Percentiles rank a stretch among this genome's conserved stretches.
These are phyloP conservation scores for Fusarium bactridioides DNA, from an alignment of 2,329 filamentous ascomycete species.

Conservation along the genomic window DNA sequence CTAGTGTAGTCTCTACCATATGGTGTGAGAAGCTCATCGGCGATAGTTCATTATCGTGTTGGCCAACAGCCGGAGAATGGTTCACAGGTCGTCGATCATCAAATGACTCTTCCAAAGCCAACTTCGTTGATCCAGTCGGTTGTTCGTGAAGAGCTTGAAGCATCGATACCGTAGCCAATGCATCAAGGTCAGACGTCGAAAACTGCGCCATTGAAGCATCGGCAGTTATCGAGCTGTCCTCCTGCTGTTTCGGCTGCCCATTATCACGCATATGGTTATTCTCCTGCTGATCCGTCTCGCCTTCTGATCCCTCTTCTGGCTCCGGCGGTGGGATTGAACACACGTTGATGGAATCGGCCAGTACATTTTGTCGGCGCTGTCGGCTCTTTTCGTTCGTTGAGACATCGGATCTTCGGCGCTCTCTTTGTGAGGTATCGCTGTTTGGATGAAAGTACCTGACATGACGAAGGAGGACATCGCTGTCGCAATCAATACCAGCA, in stretches of 20 bases:
- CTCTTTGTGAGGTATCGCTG: not conserved
- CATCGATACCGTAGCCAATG: not conserved
- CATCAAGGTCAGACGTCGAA: not conserved
- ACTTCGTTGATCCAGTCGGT: not conserved
- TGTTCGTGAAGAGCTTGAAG: not conserved
- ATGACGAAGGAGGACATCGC: slow-evolving; percentile 5
- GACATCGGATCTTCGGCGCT: not conserved
- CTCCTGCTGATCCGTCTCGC: not conserved
- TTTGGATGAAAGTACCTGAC: not conserved
- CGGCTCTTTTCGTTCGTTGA: not conserved
- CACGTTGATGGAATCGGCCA: not conserved
- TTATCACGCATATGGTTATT: not conserved
- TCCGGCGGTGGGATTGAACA: not conserved
- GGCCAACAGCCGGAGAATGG: accelerated
- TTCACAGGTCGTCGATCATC: not conserved
- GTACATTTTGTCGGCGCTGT: not conserved
- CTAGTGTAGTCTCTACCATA: not conserved
- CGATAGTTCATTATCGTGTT: not conserved
- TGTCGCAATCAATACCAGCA: not conserved
- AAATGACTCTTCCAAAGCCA: not conserved
- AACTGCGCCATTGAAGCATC: not conserved
- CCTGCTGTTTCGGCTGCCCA: not conserved
- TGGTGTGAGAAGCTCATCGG: not conserved
- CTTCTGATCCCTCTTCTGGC: not conserved
- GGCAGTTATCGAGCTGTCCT: accelerated